A percentile compares a stretch with the other conserved stretches of the same genome.
Evolutionary conservation across 768 basidiomycete genomes (phyloP).

Genomic region (Fibroporia radiculosa): DNA sequence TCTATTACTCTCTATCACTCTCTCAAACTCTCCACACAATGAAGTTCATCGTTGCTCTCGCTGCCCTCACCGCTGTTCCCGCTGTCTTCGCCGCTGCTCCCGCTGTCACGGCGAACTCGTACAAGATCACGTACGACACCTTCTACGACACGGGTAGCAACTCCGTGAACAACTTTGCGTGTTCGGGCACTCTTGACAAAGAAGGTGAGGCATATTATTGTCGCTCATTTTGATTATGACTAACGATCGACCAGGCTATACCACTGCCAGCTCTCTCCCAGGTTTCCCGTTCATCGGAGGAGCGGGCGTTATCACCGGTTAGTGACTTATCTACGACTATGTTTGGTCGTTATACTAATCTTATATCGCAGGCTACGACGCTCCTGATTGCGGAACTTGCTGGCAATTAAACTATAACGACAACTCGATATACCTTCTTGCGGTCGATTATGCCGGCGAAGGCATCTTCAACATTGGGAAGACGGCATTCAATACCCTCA

Average conservation of each 20-base stretch:
- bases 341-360: too few relatives aligned
- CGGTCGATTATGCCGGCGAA: slow-evolving; percentile 38
- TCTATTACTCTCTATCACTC: too few relatives aligned
- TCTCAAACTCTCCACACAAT: too few relatives aligned
- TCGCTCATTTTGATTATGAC: not conserved
- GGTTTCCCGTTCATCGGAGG: slow-evolving; percentile 56
- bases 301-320: too few relatives aligned
- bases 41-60: not conserved
- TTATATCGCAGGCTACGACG: slow-evolving; percentile 46
- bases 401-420: slow-evolving; percentile 48
- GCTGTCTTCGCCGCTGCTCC: not conserved
- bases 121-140: slow-evolving; percentile 33
- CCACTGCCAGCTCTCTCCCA: slow-evolving; percentile 44
- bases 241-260: slow-evolving; percentile 23
- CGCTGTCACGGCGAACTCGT: not conserved
- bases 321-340: too few relatives aligned
- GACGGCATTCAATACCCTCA: slow-evolving; percentile 23
- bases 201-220: not conserved
- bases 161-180: slow-evolving; percentile 37
- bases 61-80: not conserved
- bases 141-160: slow-evolving; percentile 37
- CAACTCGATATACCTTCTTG: slow-evolving; percentile 39
- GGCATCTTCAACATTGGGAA: slow-evolving; percentile 30
- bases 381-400: slow-evolving; percentile 52
- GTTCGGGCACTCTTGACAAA: slow-evolving; percentile 26